Evolutionary conservation across 345 rosid genomes (phyloP).

Genomic region (Citrus maxima): DNA sequence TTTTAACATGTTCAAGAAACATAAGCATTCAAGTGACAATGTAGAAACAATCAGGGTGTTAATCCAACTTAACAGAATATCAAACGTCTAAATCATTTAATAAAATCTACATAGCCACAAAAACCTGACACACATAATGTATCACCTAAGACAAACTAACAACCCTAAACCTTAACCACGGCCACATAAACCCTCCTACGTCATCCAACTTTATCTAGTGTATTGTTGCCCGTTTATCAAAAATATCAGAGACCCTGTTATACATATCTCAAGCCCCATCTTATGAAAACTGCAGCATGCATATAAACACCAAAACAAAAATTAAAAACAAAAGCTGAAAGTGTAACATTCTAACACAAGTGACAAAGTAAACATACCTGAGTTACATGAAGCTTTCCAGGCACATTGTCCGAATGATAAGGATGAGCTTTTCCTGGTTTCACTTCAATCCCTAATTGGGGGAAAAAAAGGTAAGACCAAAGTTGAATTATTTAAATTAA

Average conservation of each 20-base stretch:
- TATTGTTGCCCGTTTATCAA: neutral
- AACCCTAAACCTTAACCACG: neutral
- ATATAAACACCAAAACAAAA: neutral
- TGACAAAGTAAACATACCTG: slow-evolving; percentile 45
- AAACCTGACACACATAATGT: neutral
- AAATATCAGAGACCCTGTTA: neutral
- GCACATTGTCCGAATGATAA: slow-evolving; percentile 49
- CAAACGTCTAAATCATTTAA: neutral
- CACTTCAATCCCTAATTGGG: slow-evolving; percentile 64
- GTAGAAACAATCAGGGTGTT: neutral
- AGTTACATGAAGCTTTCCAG: slow-evolving; percentile 71
- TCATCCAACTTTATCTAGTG: neutral
- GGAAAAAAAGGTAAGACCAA: neutral
- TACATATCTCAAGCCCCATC: neutral
- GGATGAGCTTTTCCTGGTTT: slow-evolving; percentile 80
- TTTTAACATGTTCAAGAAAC: neutral
- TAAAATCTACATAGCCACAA: neutral
- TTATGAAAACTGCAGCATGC: neutral
- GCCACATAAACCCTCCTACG: neutral
- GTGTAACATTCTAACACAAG: neutral
- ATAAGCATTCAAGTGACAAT: neutral
- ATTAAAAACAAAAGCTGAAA: neutral
- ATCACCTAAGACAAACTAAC: neutral
- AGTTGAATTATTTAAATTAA: neutral
- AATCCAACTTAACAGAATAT: neutral